Conservation (phyloP, 108 stramenopile species). For the Conticribra guillardii region DNA sequence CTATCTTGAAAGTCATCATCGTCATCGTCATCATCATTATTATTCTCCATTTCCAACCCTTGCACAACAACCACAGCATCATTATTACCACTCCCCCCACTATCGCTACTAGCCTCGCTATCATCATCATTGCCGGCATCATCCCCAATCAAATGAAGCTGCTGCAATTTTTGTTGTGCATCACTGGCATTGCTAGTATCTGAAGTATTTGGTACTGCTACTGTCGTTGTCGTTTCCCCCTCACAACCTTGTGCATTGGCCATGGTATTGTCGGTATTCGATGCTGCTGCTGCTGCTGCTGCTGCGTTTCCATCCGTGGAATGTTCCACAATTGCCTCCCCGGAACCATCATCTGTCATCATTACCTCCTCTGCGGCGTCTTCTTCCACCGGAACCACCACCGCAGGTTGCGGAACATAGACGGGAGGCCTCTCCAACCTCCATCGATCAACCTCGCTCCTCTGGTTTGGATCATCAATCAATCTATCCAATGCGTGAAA, state of each 20-base stretch:
- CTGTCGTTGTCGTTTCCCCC: too few relatives aligned
- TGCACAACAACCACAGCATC: neutral
- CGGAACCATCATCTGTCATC: too few relatives aligned
- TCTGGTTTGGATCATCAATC: conserved; percentile 63
- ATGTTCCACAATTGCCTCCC: too few relatives aligned
- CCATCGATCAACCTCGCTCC: conserved; percentile 44
- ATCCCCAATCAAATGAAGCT: conserved; percentile 13
- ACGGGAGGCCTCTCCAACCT: conserved; percentile 38
- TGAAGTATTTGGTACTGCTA: too few relatives aligned
- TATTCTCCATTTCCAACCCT: neutral
- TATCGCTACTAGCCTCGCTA: conserved; percentile 13
- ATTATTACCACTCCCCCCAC: too few relatives aligned
- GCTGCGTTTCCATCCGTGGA: conserved; percentile 1
- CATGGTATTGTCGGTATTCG: neutral
- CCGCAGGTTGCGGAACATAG: conserved; percentile 16
- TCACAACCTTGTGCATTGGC: too few relatives aligned
- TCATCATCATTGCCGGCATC: conserved; percentile 12
- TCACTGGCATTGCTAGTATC: too few relatives aligned
- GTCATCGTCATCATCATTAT: neutral
- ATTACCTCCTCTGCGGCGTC: conserved; percentile 3
- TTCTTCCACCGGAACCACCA: neutral
- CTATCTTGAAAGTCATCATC: neutral
- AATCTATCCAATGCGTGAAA: conserved; percentile 87
- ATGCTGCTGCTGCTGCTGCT: neutral
- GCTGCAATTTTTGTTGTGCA: conserved; percentile 2